phyloP scores from a whole-genome alignment of 2,329 filamentous ascomycete species.

The Trichoderma sp. region DNA sequence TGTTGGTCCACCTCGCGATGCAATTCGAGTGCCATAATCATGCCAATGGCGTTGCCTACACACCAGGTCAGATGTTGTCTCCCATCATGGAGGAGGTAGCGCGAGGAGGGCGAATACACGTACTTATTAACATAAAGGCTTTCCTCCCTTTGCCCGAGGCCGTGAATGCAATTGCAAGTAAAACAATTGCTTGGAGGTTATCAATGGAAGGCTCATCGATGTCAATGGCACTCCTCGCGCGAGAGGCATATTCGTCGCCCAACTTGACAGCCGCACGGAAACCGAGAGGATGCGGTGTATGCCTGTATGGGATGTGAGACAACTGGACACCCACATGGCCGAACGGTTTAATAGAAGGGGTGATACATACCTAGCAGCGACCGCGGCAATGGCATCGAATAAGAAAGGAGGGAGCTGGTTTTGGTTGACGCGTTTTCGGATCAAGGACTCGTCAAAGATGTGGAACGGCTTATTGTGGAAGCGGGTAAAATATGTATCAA shows the following conservation, averaged over 20 bases:
- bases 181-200: constrained; percentile 69
- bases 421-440: constrained; percentile 68
- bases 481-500: constrained; percentile 77
- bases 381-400: constrained; percentile 57
- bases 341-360: not conserved
- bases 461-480: constrained; percentile 81
- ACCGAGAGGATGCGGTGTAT: constrained; percentile 65
- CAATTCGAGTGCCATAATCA: constrained; percentile 78
- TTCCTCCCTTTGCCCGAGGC: constrained; percentile 79
- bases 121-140: constrained; percentile 82
- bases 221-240: constrained; percentile 68
- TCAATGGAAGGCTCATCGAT: constrained; percentile 80
- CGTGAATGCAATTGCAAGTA: constrained; percentile 73
- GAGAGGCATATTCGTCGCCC: constrained; percentile 71
- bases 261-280: constrained; percentile 65
- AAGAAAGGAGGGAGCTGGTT: constrained; percentile 61
- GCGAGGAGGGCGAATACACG: constrained; percentile 22
- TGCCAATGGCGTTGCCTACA: constrained; percentile 54
- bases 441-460: constrained; percentile 73
- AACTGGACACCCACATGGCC: not conserved
- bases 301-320: constrained; percentile 41
- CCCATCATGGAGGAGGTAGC: not conserved
- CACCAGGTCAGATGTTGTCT: not conserved
- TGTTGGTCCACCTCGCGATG: constrained; percentile 71
- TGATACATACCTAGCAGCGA: constrained; percentile 56